Base-by-base conservation (phyloP, 1,284 basidiomycete genomes). In the Amylostereum chailletii region DNA sequence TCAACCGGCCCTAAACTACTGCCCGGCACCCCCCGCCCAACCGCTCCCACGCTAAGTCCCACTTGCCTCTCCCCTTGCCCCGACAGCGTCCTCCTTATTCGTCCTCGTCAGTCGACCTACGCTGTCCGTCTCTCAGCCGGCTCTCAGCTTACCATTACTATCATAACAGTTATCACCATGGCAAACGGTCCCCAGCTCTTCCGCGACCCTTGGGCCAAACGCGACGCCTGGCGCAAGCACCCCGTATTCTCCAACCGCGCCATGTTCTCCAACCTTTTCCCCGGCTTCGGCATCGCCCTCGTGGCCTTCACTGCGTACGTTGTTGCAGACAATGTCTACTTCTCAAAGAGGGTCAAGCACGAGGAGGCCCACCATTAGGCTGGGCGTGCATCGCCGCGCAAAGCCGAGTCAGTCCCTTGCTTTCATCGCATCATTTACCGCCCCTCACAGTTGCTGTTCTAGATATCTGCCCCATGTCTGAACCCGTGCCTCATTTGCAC, bases 131-230 rank as follows among this genome's bases (percentile, higher is more conserved):
- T 19, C 19, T 19, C 19, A 19, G 19, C 19, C 19, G 19, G 19
- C 19, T 19, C 19, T 19, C 19, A 19, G 19, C 19, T 19, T 19
- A 19, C 19, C 19, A 19, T 19, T 19, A 19, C 19, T 19, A 19
- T 19, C 19, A 19, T 19, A 19, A 19, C 19, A 19, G 19, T 19
- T 19, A 45, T 26, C 6, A 31, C 39, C 33, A 49, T 49, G 55
- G 48, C 45, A n/a, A 51, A 50, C 46, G 57, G 56, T 55, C 73
- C 72, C 45, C 86, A 85, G 41, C 70, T 92, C 49, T 94, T 85
- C 65, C 83, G 90, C 66, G 93, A 97, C 66, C 91, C 93, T 48
- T 96, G 93, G 94, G 90, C 90, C 27, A 92, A 90, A 71, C 75
- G 85, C 54, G 93, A 97, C 64, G 90, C 92, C 47, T 97, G 93